Evolutionary conservation across 805 yeast genomes (phyloP), one percentile per base, ranked within the genome.

Genomic region (Myxozyma neglecta): DNA sequence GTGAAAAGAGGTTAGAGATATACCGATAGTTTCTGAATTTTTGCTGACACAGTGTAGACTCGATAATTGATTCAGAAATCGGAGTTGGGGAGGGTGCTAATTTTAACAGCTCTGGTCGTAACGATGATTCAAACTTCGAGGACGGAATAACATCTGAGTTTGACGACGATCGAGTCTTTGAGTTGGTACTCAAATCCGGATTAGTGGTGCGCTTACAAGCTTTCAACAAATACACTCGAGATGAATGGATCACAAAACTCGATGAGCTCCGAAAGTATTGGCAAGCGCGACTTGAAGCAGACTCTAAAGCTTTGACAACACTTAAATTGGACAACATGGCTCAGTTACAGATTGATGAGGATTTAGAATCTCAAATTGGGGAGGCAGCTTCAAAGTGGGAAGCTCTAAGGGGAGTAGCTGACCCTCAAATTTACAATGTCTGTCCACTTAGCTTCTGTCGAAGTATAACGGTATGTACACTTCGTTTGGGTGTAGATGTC

Each of bases 211-310:
- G 80, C 48, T 72, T 90, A 10, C 82, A 85, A 59, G 90, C 94
- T 0, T 83, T 85, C 1, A 76, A 77, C 61, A 66, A 75, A 16
- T 40, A 37, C 0, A 69, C 80, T 0, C 77, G 93, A 51, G 82
- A 84, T 66, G 82, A 81, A 64, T 92, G 97, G 98, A 78, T 87
- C 0, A n/a, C 29, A 0, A 74, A 83, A 55, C 73, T 92, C 39
- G 64, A 59, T 0, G 73, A 75, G 5, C 68, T 87, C 18, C 69
- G 69, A 8, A 63, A 62, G 1, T 92, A 86, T 71, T 92, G 97
- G 97, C 75, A 70, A 24, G 60, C 69, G 10, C 77, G 84, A 53
- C 74, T 71, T 32, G 68, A 68, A 1, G 78, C 79, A 9, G 86
- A 84, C 59, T 57, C 79, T 9, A 51, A 70, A 2, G 70, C 77